These are phyloP conservation scores for Cyberlindnera samutprakarnensis DNA, from an alignment of 805 yeast genomes.

Conservation along the genomic window DNA sequence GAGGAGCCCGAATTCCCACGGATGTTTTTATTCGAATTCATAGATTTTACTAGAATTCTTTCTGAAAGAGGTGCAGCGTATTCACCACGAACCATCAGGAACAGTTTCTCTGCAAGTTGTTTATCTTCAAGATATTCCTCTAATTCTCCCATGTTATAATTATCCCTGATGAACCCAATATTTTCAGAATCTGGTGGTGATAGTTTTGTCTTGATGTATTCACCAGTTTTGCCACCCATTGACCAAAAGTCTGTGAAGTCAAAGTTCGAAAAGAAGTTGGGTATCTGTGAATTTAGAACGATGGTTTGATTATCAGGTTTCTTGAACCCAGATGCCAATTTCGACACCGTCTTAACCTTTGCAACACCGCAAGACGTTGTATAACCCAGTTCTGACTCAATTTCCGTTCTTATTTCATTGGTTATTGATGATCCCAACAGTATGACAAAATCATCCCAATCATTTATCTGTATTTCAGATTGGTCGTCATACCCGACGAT, in stretches of 20 bases:
- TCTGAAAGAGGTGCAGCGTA: conserved; percentile 45
- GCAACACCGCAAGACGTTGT: conserved; percentile 89
- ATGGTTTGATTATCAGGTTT: conserved; percentile 88
- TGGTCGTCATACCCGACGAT: conserved; percentile 10
- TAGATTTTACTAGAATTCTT: conserved; percentile 64
- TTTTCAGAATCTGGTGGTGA: conserved; percentile 39
- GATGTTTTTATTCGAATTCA: conserved; percentile 86
- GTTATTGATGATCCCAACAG: conserved; percentile 60
- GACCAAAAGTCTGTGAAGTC: conserved; percentile 77
- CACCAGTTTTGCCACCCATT: conserved; percentile 86
- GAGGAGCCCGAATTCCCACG: conserved; percentile 44
- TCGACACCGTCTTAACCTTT: conserved; percentile 69
- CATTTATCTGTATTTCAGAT: conserved; percentile 18
- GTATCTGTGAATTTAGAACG: conserved; percentile 41
- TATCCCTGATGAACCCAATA: conserved; percentile 44
- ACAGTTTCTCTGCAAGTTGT: conserved; percentile 46
- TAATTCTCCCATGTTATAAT: conserved; percentile 34
- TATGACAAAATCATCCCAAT: conserved; percentile 80
- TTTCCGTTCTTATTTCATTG: conserved; percentile 41
- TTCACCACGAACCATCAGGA: conserved; percentile 58
- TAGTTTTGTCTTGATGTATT: conserved; percentile 41
- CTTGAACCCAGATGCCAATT: conserved; percentile 74
- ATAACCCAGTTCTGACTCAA: conserved; percentile 55
- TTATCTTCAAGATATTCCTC: conserved; percentile 35
- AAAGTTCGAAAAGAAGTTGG: conserved; percentile 50